Base-by-base conservation (phyloP, 2,329 filamentous ascomycete genomes). In the Eutypa lata region DNA sequence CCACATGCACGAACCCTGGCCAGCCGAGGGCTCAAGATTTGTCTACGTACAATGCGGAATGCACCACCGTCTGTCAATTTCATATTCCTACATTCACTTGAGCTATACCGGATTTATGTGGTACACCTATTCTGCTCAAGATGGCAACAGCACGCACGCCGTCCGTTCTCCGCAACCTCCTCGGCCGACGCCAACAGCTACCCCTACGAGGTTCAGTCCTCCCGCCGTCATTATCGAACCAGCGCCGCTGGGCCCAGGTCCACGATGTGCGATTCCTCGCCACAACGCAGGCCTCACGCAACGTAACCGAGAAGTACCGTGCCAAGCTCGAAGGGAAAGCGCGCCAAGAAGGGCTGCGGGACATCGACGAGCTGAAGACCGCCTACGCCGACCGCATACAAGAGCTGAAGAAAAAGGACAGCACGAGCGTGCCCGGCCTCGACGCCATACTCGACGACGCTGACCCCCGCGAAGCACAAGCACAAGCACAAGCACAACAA, bases 191-290 rank as follows among this genome's bases (percentile, higher is more conserved):
- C 61, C 60, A 63, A 63, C 53, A 66, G 68, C 13, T 49, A 68
- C 44, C 70, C 68, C 50, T 57, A 64, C 11, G 26, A 31, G 26
- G 26, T 10, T 5, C 6, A 10, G 26, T 31, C 26, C 26, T 31
- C 26, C 26, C 26, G 26, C 50, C 60, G 68, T 45, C 42, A 21
- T 45, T 52, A 2, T 33, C 51, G 26, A 68, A 75, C 61, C 93
- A 97, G 71, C 84, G 87, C 52, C 85, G 92, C 68, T 95, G 90
- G 88, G 93, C 93, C 2, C 90, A 90, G 65, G 91, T 97, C 28
- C 90, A 95, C 71, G 90, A 97, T 71, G 86, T 96, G 47, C 90
- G 92, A 59, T 96, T 93, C 77, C 82, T 96, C 45, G 88, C 88
- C 56, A 94, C 91, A 16, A 89, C 91, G 56, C 83, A 83, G 53